A percentile compares a stretch with the other conserved stretches of the same genome.
Conservation (phyloP, 352 stramenopile genomes). For the Phytophthora tubulina region DNA sequence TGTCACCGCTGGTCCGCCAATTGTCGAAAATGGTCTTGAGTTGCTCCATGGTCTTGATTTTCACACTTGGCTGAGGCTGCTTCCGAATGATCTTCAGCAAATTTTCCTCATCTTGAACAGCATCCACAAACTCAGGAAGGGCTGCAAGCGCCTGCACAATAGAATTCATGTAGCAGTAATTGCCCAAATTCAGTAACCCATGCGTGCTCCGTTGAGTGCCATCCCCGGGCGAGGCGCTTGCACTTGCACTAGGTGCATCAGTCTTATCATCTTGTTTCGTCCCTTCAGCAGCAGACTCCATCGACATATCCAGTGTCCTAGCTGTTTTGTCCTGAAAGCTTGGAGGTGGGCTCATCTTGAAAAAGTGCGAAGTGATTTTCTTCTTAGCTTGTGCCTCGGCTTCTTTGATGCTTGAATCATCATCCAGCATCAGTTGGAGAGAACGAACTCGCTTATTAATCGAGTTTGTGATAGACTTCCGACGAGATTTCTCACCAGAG, state of each 20-base stretch:
- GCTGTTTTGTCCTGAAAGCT: constrained; percentile 9
- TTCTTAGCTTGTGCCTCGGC: constrained; percentile 25
- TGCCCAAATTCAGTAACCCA: constrained; percentile 95
- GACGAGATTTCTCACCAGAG: constrained; percentile 33
- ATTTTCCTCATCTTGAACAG: constrained; percentile 64
- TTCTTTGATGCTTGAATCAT: constrained; percentile 44
- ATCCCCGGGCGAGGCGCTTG: constrained; percentile 17
- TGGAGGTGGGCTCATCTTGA: constrained; percentile 41
- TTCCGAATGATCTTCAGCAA: constrained; percentile 69
- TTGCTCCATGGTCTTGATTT: constrained; percentile 50
- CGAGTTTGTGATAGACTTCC: constrained; percentile 39
- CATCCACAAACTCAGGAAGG: constrained; percentile 71
- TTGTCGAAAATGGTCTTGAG: constrained; percentile 55
- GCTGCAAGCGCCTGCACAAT: constrained; percentile 89
- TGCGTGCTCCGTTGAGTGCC: constrained; percentile 61
- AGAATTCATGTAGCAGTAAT: constrained; percentile 95
- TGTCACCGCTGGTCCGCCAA: constrained; percentile 61
- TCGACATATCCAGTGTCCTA: constrained; percentile 36
- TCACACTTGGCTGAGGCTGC: constrained; percentile 42
- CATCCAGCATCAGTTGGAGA: constrained; percentile 80
- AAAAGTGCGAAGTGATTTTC: constrained; percentile 59
- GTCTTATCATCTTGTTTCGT: constrained; percentile 18
- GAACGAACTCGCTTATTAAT: constrained; percentile 84
- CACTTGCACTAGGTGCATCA: constrained; percentile 12
- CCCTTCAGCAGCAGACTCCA: constrained; percentile 38